Conservation (phyloP, 2,329 filamentous ascomycete genomes). For the Claviceps humidiphila region DNA sequence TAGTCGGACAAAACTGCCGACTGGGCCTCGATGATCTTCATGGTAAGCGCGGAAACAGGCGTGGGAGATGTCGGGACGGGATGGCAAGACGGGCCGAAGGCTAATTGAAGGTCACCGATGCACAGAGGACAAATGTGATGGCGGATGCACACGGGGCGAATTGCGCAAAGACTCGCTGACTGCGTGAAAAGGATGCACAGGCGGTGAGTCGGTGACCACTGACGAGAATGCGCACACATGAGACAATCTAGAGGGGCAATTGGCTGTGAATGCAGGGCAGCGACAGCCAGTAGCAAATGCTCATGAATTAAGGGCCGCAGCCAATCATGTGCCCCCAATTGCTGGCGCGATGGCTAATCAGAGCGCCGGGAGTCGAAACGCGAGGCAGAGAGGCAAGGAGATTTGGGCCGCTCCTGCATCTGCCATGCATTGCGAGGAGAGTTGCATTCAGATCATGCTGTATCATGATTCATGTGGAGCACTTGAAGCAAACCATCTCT, state of each 20-base stretch:
- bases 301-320: too few species aligned
- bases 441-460: too few species aligned
- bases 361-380: not conserved
- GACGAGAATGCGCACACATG: not conserved
- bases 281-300: not conserved
- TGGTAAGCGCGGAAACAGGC: constrained; percentile 14
- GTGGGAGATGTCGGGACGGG: too few species aligned
- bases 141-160: not conserved
- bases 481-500: too few species aligned
- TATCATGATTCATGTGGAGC: too few species aligned
- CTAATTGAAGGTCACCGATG: not conserved
- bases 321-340: not conserved
- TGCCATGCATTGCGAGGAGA: not conserved
- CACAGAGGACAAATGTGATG: not conserved
- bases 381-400: not conserved
- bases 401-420: not conserved
- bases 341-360: constrained; percentile 1
- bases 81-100: not conserved
- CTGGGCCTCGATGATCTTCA: constrained; percentile 62
- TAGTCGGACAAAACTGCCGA: constrained; percentile 58
- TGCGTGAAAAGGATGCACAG: not conserved
- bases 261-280: not conserved
- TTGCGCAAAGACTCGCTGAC: not conserved
- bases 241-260: not conserved
- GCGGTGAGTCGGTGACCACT: not conserved